phyloP scores from a whole-genome alignment of 2,329 filamentous ascomycete species.

The Aspergillus fijiensis region DNA sequence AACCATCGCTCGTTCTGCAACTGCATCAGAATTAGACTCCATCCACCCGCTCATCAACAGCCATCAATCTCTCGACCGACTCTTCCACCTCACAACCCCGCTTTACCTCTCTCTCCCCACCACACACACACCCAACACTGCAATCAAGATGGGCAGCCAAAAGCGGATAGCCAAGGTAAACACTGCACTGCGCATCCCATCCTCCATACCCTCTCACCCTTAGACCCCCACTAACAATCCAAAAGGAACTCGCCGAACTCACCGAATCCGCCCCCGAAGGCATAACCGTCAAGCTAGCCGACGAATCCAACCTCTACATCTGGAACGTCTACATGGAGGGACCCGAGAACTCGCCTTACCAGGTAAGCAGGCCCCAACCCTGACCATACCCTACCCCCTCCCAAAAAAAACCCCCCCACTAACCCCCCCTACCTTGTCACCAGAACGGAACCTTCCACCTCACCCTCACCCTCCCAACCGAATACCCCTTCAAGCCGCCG shows the following conservation, averaged over 20 bases:
- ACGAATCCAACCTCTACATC: conserved; percentile 65
- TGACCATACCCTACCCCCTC: not conserved
- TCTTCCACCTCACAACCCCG: not conserved
- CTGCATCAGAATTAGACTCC: too few relatives aligned
- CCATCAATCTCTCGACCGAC: not conserved
- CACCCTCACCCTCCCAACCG: conserved; percentile 68
- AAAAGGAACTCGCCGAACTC: conserved; percentile 62
- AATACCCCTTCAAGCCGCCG: conserved; percentile 90
- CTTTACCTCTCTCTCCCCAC: not conserved
- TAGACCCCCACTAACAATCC: not conserved
- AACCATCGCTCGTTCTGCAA: too few relatives aligned
- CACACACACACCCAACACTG: too few relatives aligned
- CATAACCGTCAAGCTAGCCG: conserved; percentile 56
- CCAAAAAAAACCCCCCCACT: too few relatives aligned
- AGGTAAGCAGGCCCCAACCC: conserved; percentile 48
- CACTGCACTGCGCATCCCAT: not conserved
- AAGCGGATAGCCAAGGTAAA: conserved; percentile 50
- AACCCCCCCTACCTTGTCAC: too few relatives aligned
- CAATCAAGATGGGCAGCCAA: conserved; percentile 41
- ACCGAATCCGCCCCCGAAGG: conserved; percentile 56
- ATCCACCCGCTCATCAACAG: not conserved
- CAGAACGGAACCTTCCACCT: conserved; percentile 73
- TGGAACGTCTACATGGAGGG: conserved; percentile 69
- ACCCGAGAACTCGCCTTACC: conserved; percentile 63
- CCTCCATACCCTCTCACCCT: not conserved